Conservation (phyloP, 139 green algal genomes). For the Chlamydomonas incerta region DNA sequence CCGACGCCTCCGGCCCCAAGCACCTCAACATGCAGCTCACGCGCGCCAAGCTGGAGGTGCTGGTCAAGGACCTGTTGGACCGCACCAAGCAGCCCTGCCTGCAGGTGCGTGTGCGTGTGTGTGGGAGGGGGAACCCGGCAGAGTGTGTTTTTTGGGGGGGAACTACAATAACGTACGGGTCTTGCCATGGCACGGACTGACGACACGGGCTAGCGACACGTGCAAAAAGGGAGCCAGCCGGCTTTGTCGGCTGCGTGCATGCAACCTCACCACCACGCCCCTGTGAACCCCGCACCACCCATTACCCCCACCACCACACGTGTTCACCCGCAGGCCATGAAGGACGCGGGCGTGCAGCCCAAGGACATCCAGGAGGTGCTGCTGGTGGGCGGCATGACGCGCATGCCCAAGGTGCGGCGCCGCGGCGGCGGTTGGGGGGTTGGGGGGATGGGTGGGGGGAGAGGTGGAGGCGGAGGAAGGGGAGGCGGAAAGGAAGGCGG, state of each 20-base stretch:
- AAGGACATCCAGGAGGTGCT: conserved; percentile 97
- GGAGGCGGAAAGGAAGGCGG: neutral
- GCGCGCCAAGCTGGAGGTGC: conserved; percentile 90
- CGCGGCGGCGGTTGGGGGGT: too few species aligned
- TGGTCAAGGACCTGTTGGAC: conserved; percentile 90
- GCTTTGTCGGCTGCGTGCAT: too few species aligned
- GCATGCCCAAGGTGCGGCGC: conserved; percentile 97
- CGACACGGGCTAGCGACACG: too few species aligned
- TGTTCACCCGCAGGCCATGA: conserved; percentile 78
- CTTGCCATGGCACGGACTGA: too few species aligned
- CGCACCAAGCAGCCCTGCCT: conserved; percentile 94
- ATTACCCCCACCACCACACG: neutral
- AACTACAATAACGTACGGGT: too few species aligned
- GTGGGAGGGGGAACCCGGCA: too few species aligned
- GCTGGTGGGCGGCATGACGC: conserved; percentile 97
- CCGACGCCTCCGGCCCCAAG: conserved; percentile 78
- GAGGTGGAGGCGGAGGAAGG: neutral
- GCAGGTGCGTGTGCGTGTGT: conserved; percentile 25
- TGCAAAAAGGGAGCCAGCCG: too few species aligned
- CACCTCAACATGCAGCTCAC: conserved; percentile 85
- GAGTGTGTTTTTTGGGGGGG: too few species aligned
- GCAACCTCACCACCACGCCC: too few species aligned
- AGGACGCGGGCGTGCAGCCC: conserved; percentile 78
- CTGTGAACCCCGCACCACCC: too few species aligned
- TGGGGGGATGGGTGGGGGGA: neutral